Percentiles rank a stretch among this genome's conserved stretches.
Conservation (phyloP, 768 basidiomycete species). For the Termitomyces sp. region DNA sequence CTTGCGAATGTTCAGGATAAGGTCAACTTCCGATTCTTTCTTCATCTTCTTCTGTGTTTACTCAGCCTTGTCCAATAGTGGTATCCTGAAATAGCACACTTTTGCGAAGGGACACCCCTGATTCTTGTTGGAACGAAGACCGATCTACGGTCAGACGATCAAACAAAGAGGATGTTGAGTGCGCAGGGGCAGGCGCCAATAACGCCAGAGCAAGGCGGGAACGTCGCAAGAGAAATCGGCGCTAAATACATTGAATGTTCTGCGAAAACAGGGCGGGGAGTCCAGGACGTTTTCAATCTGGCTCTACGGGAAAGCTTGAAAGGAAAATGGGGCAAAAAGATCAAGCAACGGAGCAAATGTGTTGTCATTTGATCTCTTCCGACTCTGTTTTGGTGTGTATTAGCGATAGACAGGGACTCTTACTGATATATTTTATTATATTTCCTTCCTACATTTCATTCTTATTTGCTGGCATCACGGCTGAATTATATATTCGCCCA, state of each 20-base stretch:
- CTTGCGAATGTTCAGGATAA: constrained; percentile 90
- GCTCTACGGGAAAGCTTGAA: constrained; percentile 90
- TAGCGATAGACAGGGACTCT: constrained; percentile 18
- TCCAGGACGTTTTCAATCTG: constrained; percentile 87
- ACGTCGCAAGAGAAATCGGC: constrained; percentile 90
- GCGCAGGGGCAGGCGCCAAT: constrained; percentile 88
- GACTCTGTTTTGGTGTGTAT: constrained; percentile 15
- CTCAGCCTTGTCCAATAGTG: constrained; percentile 47
- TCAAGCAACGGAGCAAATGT: constrained; percentile 62
- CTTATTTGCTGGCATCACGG: background rate
- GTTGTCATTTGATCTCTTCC: constrained; percentile 44
- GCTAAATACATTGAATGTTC: constrained; percentile 93
- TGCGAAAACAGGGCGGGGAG: constrained; percentile 86
- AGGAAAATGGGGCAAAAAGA: constrained; percentile 70
- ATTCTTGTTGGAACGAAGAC: constrained; percentile 94
- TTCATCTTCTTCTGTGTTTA: background rate
- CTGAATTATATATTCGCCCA: background rate
- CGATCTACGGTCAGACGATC: constrained; percentile 83
- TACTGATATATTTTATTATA: constrained; percentile 16
- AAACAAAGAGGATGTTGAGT: constrained; percentile 81
- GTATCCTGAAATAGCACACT: constrained; percentile 91
- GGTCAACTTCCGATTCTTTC: constrained; percentile 44
- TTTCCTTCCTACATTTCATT: constrained; percentile 3
- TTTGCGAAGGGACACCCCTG: constrained; percentile 85
- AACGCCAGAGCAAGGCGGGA: constrained; percentile 74